Percentiles rank a stretch among this genome's conserved stretches.
Conservation (phyloP, 257 asterid species). For the Marsdenia floribunda region DNA sequence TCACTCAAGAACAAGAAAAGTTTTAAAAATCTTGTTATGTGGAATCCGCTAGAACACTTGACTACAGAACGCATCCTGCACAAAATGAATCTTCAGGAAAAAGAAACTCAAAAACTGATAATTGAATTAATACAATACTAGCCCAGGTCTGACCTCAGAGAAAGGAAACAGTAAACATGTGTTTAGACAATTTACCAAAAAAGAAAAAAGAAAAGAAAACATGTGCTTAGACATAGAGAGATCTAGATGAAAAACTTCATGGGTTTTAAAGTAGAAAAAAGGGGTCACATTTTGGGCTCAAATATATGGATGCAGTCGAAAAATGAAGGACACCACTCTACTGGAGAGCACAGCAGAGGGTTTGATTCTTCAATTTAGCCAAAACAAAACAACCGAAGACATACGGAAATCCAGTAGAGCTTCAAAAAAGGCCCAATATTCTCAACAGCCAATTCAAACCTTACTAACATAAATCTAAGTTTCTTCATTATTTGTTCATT, state of each 20-base stretch:
- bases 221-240: background rate
- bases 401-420: conserved; percentile 30
- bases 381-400: conserved; percentile 21
- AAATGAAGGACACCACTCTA: conserved; percentile 39
- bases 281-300: conserved; percentile 77
- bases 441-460: conserved; percentile 51
- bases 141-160: conserved; percentile 30
- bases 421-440: conserved; percentile 48
- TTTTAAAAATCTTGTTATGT: conserved; percentile 56
- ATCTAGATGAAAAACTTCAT: conserved; percentile 2
- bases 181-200: no score
- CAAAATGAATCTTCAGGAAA: background rate
- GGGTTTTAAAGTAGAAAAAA: conserved; percentile 21
- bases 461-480: conserved; percentile 78
- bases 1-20: conserved; percentile 70
- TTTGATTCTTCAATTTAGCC: conserved; percentile 37
- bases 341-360: conserved; percentile 60
- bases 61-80: conserved; percentile 97
- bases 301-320: conserved; percentile 88
- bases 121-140: background rate
- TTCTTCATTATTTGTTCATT: background rate
- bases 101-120: background rate
- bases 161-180: background rate
- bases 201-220: background rate
- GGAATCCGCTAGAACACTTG: conserved; percentile 87